Base-by-base conservation (phyloP, 2,329 filamentous ascomycete species). In the Arthroderma uncinatum region DNA sequence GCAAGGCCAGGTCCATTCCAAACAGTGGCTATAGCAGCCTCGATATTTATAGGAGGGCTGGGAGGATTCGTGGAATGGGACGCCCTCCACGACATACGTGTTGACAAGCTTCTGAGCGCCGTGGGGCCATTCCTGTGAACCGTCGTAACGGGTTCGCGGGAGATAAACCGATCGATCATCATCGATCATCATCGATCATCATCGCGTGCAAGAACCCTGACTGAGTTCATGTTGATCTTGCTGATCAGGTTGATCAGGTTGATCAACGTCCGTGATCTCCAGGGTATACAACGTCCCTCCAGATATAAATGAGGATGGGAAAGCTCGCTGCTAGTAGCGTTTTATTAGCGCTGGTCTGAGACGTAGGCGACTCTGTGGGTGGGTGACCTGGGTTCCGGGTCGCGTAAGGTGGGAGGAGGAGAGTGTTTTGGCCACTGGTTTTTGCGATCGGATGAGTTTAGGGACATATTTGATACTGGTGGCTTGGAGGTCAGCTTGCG, bases 101-200 rank as follows among this genome's bases (percentile, higher is more conserved):
- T 10, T 21, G 40, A 44, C 40, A 44, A 44, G 40, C 40, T 44
- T 25, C 44, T 16, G 25, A n/a, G 23, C 44, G 16, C 44, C 23
- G 44, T 33, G 25, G 44, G 25, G 44, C 44, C 28, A n/a, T 25
- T 50, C 14, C 25, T 50, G 9, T 3, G 23, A 50, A 16, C 44
- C 44, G 33, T 50, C 14, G 44, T 12, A 19, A 33, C 28, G 44
- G 33, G 44, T 19, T 16, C 14, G 12, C 44, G 44, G 44, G 44
- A 50, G 44, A 50, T 50, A 19, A 50, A 50, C 44, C 25, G 44
- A 50, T 50, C 44, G 28, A 14, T 19, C 40, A 28, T 44, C 40
- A 33, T 50, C 44, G 28, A 14, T 19, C 40, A 28, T 44, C 40
- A 33, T 50, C 12, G 44, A 50, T 50, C 44, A 50, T 33, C 44